These are phyloP conservation scores for Thyridium curvatum DNA, from an alignment of 2,329 filamentous ascomycete species.

Conservation along the genomic window DNA sequence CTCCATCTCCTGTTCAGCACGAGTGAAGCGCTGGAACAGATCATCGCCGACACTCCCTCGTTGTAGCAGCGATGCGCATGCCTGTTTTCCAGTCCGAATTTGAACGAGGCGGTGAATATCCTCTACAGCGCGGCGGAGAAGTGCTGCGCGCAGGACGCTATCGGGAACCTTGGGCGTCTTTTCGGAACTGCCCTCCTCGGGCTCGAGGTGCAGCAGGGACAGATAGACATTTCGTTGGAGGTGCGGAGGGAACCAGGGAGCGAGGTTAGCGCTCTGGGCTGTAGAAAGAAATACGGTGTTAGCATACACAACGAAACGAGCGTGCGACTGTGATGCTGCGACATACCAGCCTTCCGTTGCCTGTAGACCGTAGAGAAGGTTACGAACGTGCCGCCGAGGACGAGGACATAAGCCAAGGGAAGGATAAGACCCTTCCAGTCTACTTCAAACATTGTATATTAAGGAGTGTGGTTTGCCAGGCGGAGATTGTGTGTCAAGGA, in stretches of 20 bases:
- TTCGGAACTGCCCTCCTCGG: constrained; percentile 47
- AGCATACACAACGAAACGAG: constrained; percentile 5
- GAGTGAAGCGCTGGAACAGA: constrained; percentile 84
- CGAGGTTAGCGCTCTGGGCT: constrained; percentile 78
- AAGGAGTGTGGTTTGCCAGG: too few relatives aligned
- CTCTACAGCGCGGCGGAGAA: constrained; percentile 83
- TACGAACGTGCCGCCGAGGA: constrained; percentile 80
- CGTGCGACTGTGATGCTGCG: not conserved
- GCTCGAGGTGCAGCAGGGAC: constrained; percentile 75
- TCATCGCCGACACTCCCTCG: constrained; percentile 93
- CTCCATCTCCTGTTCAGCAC: constrained; percentile 96
- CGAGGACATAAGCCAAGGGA: constrained; percentile 82
- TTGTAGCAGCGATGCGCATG: constrained; percentile 76
- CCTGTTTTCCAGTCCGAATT: constrained; percentile 81
- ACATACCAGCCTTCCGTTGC: constrained; percentile 78
- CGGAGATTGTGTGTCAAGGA: too few relatives aligned
- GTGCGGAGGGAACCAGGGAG: constrained; percentile 90
- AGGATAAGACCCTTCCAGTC: constrained; percentile 83
- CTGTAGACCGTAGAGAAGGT: constrained; percentile 92
- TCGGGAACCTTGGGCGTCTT: constrained; percentile 71
- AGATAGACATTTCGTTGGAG: constrained; percentile 92
- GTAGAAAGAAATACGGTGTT: constrained; percentile 11
- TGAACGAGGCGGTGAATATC: constrained; percentile 90
- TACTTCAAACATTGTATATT: constrained; percentile 41
- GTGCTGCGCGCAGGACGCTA: constrained; percentile 77